A percentile compares a stretch with the other conserved stretches of the same genome.
These are phyloP conservation scores for Cardamine resedifolia DNA, from an alignment of 345 rosid genomes.

Conservation along the genomic window DNA sequence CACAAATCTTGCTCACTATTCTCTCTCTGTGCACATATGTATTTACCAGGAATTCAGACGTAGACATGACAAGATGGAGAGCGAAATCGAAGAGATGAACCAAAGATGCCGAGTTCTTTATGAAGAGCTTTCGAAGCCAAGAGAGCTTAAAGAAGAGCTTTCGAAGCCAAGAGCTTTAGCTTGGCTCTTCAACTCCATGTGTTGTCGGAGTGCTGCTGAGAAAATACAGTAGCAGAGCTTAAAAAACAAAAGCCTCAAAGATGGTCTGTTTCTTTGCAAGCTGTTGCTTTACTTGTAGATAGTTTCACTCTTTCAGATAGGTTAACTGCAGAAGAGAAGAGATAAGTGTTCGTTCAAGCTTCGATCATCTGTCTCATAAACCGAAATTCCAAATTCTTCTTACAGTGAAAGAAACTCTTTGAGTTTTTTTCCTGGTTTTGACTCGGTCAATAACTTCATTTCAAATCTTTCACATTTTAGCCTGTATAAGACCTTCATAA, in stretches of 20 bases:
- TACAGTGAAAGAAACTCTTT: neutral
- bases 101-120: neutral
- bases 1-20: neutral
- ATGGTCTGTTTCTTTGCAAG: constrained; percentile 12
- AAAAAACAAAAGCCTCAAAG: constrained; percentile 5
- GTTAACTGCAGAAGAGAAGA: constrained; percentile 14
- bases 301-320: neutral
- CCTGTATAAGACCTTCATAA: neutral
- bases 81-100: constrained; percentile 12
- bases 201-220: constrained; percentile 1
- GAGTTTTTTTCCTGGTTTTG: constrained; percentile 11
- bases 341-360: neutral
- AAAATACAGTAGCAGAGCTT: neutral
- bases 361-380: constrained; percentile 23
- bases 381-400: neutral
- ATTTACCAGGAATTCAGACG: constrained; percentile 26
- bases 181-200: constrained; percentile 25
- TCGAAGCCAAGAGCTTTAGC: constrained; percentile 17
- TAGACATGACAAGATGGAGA: constrained; percentile 29
- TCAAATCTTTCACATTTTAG: neutral
- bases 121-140: constrained; percentile 20
- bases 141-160: neutral
- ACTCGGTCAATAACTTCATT: neutral
- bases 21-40: neutral
- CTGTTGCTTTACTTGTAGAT: constrained; percentile 19